A percentile compares a stretch with the other conserved stretches of the same genome.
phyloP scores from a whole-genome alignment of 2,329 filamentous ascomycete species.

The Xylariaceae sp. region DNA sequence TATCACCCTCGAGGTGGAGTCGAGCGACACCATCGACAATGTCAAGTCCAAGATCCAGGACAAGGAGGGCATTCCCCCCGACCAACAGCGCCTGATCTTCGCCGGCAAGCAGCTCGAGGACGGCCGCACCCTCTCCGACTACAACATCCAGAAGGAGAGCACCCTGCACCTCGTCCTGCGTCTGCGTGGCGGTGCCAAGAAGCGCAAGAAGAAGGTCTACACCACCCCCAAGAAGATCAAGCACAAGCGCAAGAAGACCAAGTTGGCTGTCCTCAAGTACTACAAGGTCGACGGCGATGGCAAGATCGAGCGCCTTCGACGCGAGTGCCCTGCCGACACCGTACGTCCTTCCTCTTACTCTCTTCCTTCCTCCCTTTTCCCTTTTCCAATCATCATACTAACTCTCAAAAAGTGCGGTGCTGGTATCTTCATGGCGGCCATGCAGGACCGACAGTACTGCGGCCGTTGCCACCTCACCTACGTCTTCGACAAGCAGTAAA shows the following conservation, averaged over 20 bases:
- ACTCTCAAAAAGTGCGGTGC: constrained; percentile 73
- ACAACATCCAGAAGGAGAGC: constrained; percentile 99
- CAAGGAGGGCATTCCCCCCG: constrained; percentile 99
- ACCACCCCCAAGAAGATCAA: constrained; percentile 99
- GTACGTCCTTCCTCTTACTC: constrained; percentile 49
- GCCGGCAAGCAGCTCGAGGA: constrained; percentile 99
- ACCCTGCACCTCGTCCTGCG: constrained; percentile 97
- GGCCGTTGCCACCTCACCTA: constrained; percentile 70
- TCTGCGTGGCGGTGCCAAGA: constrained; percentile 98
- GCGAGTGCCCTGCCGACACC: constrained; percentile 91
- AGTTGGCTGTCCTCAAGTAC: constrained; percentile 99
- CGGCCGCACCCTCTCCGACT: constrained; percentile 96
- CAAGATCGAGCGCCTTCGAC: constrained; percentile 98
- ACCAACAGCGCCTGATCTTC: constrained; percentile 99
- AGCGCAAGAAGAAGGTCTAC: constrained; percentile 99
- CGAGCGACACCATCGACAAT: constrained; percentile 99
- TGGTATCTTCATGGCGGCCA: constrained; percentile 99
- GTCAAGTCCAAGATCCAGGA: constrained; percentile 98
- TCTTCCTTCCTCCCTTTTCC: not conserved
- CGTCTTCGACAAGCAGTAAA: constrained; percentile 61
- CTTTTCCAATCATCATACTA: constrained; percentile 30
- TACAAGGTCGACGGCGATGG: constrained; percentile 99
- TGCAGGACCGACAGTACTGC: constrained; percentile 99
- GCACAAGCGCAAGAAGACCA: constrained; percentile 99
- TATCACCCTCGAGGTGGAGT: constrained; percentile 99